Evolutionary conservation across 2,329 filamentous ascomycete genomes (phyloP).

Genomic region (Clarireedia hainanense): DNA sequence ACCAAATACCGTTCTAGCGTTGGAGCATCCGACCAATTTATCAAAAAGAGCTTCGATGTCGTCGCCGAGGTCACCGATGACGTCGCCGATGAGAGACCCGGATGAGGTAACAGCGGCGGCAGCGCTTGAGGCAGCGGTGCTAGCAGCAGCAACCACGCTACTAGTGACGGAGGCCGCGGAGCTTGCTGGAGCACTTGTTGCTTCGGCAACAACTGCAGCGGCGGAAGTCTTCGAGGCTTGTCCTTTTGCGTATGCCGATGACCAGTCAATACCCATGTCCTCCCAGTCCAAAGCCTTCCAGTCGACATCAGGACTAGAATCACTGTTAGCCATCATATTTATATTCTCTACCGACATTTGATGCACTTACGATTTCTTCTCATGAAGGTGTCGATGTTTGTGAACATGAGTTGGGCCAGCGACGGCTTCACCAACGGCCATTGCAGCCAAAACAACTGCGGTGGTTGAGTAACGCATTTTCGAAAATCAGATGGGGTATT

Average conservation of each 20-base stretch:
- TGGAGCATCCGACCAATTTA: constrained; percentile 20
- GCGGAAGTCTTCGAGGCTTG: constrained; percentile 9
- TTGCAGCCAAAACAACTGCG: constrained; percentile 24
- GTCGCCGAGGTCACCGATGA: constrained; percentile 6
- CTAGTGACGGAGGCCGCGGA: constrained; percentile 6
- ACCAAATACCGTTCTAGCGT: constrained; percentile 19
- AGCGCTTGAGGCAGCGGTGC: neutral
- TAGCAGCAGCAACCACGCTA: neutral
- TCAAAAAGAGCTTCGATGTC: constrained; percentile 9
- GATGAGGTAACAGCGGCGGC: constrained; percentile 1
- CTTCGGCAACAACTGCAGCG: neutral
- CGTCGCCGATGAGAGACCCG: neutral
- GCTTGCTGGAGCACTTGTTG: neutral
- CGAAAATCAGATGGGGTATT: constrained; percentile 4
- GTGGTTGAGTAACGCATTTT: constrained; percentile 28
- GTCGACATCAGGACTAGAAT: constrained; percentile 13
- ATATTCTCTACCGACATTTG: neutral
- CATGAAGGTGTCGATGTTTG: constrained; percentile 22
- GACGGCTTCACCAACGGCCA: constrained; percentile 25
- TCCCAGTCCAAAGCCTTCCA: constrained; percentile 21
- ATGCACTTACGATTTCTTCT: constrained; percentile 27
- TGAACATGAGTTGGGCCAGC: constrained; percentile 27
- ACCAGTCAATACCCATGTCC: constrained; percentile 25
- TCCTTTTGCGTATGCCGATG: constrained; percentile 19
- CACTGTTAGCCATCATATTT: neutral